Percentiles rank a stretch among this genome's conserved stretches.
Conservation (phyloP, 371 early-diverging fungal genomes). For the Lichtheimia hyalospora region DNA sequence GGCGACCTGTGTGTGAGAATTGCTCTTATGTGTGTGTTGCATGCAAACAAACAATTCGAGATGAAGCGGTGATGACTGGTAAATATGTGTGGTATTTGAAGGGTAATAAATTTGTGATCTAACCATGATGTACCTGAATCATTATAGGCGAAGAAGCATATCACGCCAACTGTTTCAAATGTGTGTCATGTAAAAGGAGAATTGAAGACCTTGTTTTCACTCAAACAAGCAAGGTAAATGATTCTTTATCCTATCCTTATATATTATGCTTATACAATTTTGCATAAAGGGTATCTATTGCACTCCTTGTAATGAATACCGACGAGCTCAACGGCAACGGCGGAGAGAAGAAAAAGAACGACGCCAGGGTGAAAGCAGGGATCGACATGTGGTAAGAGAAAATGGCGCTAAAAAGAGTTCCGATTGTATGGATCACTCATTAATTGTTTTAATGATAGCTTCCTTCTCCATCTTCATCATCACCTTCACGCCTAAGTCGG, state of each 20-base stretch:
- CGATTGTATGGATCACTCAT: not conserved
- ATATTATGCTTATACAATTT: no score
- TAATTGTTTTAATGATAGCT: not conserved
- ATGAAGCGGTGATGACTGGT: constrained; percentile 89
- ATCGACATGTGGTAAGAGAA: constrained; percentile 5
- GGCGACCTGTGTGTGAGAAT: constrained; percentile 80
- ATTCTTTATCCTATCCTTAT: no score
- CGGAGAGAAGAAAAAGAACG: constrained; percentile 38
- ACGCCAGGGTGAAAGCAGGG: constrained; percentile 9
- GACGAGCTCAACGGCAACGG: constrained; percentile 31
- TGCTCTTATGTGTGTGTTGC: constrained; percentile 84
- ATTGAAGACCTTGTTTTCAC: constrained; percentile 81
- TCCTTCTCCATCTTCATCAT: not conserved
- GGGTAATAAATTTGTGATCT: not conserved
- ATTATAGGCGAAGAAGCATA: constrained; percentile 74
- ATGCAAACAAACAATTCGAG: constrained; percentile 78
- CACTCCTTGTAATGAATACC: constrained; percentile 43
- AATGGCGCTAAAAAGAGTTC: constrained; percentile 3
- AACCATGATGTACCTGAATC: not conserved
- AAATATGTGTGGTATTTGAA: not conserved
- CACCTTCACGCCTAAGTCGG: constrained; percentile 10
- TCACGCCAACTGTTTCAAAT: constrained; percentile 83
- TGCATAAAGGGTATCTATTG: constrained; percentile 42
- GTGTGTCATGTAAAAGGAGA: constrained; percentile 68
- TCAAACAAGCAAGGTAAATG: constrained; percentile 69